Evolutionary conservation across 2,329 filamentous ascomycete species (phyloP).

Genomic region (Elsinoe arachidis): DNA sequence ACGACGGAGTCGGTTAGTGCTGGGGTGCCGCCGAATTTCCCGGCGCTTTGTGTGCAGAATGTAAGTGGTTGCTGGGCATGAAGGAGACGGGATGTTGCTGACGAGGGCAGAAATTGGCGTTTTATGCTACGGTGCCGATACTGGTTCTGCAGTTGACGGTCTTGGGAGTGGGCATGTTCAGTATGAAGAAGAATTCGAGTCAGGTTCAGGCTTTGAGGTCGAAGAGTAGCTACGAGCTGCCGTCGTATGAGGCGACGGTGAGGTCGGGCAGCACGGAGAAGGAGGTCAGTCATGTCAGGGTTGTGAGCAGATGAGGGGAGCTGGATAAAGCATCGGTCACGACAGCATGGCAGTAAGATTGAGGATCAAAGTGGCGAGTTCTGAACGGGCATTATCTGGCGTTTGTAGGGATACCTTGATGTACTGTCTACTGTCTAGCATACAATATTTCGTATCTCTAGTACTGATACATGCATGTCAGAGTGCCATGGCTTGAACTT

Average conservation of each 20-base stretch:
- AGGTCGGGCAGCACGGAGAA: background rate
- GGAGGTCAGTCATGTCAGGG: background rate
- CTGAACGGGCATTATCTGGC: background rate
- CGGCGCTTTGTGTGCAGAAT: conserved; percentile 6
- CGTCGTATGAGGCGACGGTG: conserved; percentile 1
- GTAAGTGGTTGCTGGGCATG: background rate
- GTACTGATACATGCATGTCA: background rate
- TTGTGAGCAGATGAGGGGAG: background rate
- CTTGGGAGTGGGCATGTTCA: conserved; percentile 1
- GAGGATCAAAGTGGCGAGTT: background rate
- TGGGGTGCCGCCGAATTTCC: conserved; percentile 7
- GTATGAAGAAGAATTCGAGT: conserved; percentile 1
- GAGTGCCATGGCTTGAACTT: background rate
- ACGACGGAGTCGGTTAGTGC: conserved; percentile 14
- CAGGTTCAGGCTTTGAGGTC: conserved; percentile 7
- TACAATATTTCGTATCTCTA: background rate
- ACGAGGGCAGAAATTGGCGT: conserved; percentile 7
- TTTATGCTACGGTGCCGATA: conserved; percentile 9
- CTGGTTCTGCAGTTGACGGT: conserved; percentile 6
- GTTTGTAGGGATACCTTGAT: background rate
- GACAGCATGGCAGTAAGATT: background rate
- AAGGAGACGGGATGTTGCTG: background rate
- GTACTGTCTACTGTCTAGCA: too few relatives aligned
- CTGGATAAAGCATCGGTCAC: background rate
- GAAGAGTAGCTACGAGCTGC: conserved; percentile 4